phyloP scores from a whole-genome alignment of 2,329 filamentous ascomycete genomes.

The Penicillium decumbens region DNA sequence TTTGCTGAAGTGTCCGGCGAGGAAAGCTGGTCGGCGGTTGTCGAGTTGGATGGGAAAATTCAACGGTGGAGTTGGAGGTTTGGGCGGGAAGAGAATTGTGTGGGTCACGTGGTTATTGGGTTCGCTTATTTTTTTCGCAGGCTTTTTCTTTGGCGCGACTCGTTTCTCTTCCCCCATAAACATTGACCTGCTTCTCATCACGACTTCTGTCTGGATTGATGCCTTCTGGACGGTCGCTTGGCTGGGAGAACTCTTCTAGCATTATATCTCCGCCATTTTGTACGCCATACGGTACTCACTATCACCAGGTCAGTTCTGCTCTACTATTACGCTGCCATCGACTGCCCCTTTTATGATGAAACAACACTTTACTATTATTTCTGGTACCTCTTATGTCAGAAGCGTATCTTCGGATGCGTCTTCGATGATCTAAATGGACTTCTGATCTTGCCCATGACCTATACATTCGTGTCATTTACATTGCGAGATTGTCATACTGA shows the following conservation, averaged over 20 bases:
- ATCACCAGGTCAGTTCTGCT: conserved; percentile 31
- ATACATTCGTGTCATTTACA: conserved; percentile 2
- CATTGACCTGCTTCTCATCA: background rate
- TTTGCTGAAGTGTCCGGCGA: conserved; percentile 30
- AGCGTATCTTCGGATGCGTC: conserved; percentile 44
- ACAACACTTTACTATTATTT: conserved; percentile 63
- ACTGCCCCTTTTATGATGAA: conserved; percentile 53
- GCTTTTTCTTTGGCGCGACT: conserved; percentile 7
- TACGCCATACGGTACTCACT: background rate
- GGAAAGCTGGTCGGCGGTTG: conserved; percentile 28
- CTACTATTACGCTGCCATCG: conserved; percentile 22
- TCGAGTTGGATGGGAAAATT: conserved; percentile 29
- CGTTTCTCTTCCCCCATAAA: conserved; percentile 4
- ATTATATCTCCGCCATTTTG: background rate
- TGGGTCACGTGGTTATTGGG: conserved; percentile 30
- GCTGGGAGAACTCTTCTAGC: background rate
- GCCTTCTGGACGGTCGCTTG: conserved; percentile 6
- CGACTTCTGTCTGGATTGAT: conserved; percentile 12
- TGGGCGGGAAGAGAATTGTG: conserved; percentile 19
- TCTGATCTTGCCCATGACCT: conserved; percentile 54
- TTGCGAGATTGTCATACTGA: conserved; percentile 20
- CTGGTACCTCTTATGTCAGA: conserved; percentile 99
- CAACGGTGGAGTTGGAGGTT: conserved; percentile 14
- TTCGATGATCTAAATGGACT: conserved; percentile 81
- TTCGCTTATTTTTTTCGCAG: conserved; percentile 19